Evolutionary conservation across 768 basidiomycete genomes (phyloP), one percentile per base, ranked within the genome.

Genomic region (Russula emetica): DNA sequence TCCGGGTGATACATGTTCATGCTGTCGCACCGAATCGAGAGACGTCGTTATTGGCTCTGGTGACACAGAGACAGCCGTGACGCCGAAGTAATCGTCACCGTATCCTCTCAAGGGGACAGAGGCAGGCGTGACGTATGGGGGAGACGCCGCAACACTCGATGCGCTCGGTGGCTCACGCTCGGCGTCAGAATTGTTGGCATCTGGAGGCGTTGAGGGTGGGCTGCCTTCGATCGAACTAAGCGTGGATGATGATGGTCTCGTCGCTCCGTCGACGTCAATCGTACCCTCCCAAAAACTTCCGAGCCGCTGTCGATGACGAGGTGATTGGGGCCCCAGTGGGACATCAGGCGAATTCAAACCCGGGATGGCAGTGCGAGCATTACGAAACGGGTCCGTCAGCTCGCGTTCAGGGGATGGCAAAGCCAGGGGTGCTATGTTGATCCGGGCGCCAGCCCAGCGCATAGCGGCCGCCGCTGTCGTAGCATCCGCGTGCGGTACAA

Each of bases 401-500:
- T 97, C 94, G 69, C 90, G 86, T 71, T 98, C 94, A 0, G 94
- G 94, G 13, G 88, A 92, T 2, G 94, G 94, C 0, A 95, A 80
- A 0, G 91, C 86, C 28, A 98, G 79, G 0, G 94, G 94, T 0
- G 92, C 87, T 60, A 98, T 85, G 69, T 91, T 85, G 11, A 92
- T 85, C 26, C 88, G 80, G 11, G 88, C 83, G 3, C 86, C 91
- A n/a, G 92, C 92, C 82, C 85, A 86, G 42, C 92, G 88, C 76
- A 94, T 85, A 1, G 92, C 86, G 0, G 92, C 92, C 0, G 90
- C 91, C 2, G 86, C 78, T 0, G 88, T 83, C 24, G 84, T 82
- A 1, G 83, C 77, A 40, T 89, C 85, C 4, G 82, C 71, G 58
- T 79, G 80, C 22, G 70, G 61, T 38, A 76, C 69, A 53, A 67